Base-by-base conservation (phyloP, 1,139 yeast genomes). In the Suhomyces terraborum region DNA sequence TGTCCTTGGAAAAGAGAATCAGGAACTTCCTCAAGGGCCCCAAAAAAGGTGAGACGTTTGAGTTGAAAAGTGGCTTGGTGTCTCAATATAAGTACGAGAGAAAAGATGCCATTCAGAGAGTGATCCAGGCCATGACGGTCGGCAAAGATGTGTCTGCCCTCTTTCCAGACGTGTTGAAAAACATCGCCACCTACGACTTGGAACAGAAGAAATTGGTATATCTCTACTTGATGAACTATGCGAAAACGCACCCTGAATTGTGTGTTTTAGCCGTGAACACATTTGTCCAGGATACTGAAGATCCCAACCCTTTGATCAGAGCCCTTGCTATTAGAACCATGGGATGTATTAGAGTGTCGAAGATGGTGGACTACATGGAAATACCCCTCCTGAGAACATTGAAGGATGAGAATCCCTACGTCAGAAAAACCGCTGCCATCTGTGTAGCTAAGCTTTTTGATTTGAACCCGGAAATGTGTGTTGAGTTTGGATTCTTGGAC, bases 141-240 rank as follows among this genome's bases (percentile, higher is more conserved):
- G 98, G 98, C n/a, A 94, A 94, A 61, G 98, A 94, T 64, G 98
- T 94, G 21, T 87, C 96, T 9, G 81, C 95, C 1, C 73, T 94
- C 46, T 94, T 94, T 54, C 98, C 99, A 1, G 98, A 94, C 61
- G 95, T 94, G 24, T 71, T 94, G 62, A 94, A 94, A 68, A 94
- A 94, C 64, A 86, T 94, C 53, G 98, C 98, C 46, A 94, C 98
- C 4, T 94, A 88, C 57, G 99, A 94, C 63, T 73, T 94, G 50
- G 97, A 94, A 54, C 98, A 93, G 66, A 94, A 94, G 77, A 94
- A 94, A 62, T 75, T 94, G 66, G 98, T 94, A 10, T 94, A 94
- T 56, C 70, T 94, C 32, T 94, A 94, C 60, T 73, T 94, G 57
- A 93, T 93, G 96, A 94, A 94, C 67, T 94, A 94, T 62, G 98